Evolutionary conservation across 805 yeast genomes (phyloP).

Genomic region (Starmerella riodocensis): DNA sequence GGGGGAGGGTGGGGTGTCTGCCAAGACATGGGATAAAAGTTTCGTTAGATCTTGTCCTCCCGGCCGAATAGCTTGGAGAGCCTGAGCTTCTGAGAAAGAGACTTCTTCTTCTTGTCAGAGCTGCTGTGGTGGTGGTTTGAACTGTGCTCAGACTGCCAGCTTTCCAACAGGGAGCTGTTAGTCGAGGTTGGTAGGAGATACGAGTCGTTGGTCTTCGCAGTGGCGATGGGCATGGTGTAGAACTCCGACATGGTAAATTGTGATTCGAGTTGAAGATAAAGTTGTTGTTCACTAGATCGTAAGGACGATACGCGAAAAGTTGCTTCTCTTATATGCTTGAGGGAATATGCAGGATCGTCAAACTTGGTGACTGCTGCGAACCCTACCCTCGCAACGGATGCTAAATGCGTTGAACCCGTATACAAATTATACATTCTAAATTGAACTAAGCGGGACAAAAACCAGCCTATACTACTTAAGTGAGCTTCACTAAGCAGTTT

Average conservation of each 20-base stretch:
- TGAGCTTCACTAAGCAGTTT: slow-evolving; percentile 5
- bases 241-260: slow-evolving; percentile 16
- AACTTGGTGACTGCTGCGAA: no score
- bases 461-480: slow-evolving; percentile 8
- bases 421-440: no score
- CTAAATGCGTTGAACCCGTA: no score
- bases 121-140: not conserved
- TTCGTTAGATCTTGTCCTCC: slow-evolving; percentile 1
- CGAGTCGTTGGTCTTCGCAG: slow-evolving; percentile 19
- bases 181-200: slow-evolving; percentile 17
- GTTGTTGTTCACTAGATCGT: not conserved
- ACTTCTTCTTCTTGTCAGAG: slow-evolving; percentile 3
- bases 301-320: not conserved
- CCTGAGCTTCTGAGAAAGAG: not conserved
- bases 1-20: no score
- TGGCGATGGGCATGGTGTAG: slow-evolving; percentile 18
- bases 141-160: not conserved
- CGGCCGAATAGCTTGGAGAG: slow-evolving; percentile 10
- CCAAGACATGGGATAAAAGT: no score
- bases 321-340: not conserved
- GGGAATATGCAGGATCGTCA: not conserved
- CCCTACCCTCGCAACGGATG: no score
- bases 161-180: slow-evolving; percentile 13
- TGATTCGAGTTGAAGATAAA: no score
- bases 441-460: no score